Evolutionary conservation across 2,329 filamentous ascomycete species (phyloP).

Genomic region (Periconia sp.): DNA sequence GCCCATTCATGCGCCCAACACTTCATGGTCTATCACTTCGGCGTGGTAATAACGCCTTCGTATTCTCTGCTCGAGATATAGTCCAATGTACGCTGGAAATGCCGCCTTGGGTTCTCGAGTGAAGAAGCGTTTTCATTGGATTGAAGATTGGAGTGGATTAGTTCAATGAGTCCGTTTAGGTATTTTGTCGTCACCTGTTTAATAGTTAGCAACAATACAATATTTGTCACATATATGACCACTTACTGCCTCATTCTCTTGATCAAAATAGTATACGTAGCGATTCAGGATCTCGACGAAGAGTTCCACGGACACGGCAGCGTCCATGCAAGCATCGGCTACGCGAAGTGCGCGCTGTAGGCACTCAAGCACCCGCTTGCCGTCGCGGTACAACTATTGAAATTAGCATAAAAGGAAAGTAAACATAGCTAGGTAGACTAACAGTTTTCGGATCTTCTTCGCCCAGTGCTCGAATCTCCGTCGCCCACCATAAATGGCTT

Average conservation of each 20-base stretch:
- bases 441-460: constrained; percentile 84
- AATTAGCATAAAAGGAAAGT: constrained; percentile 20
- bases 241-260: constrained; percentile 91
- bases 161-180: constrained; percentile 94
- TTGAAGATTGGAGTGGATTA: constrained; percentile 94
- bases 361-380: constrained; percentile 95
- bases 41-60: constrained; percentile 82
- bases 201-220: background rate
- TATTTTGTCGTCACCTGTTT: constrained; percentile 88
- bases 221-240: background rate
- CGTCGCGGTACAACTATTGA: constrained; percentile 83
- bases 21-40: constrained; percentile 48
- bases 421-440: constrained; percentile 54
- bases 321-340: constrained; percentile 99
- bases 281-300: constrained; percentile 98
- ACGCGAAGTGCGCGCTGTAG: constrained; percentile 93
- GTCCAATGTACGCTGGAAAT: constrained; percentile 93
- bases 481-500: constrained; percentile 97
- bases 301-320: constrained; percentile 92
- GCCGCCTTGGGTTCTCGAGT: constrained; percentile 87
- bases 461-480: constrained; percentile 75
- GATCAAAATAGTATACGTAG: constrained; percentile 99
- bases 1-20: no score
- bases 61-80: constrained; percentile 93
- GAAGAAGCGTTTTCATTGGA: constrained; percentile 83